Evolutionary conservation across 2,329 filamentous ascomycete species (phyloP), one percentile per base, ranked within the genome.

Genomic region (Sclerotiophoma versabilis): DNA sequence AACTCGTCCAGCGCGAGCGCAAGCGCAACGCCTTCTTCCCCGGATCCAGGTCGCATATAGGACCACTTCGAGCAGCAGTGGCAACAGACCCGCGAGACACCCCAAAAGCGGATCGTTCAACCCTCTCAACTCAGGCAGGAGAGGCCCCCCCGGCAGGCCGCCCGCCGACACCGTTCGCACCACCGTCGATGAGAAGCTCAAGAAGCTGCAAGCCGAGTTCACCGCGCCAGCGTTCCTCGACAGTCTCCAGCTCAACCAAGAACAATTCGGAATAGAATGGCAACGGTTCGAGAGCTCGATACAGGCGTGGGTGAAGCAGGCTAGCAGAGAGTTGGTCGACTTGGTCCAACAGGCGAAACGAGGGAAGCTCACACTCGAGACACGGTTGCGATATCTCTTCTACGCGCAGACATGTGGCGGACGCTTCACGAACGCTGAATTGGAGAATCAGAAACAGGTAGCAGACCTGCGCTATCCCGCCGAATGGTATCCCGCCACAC

Each of bases 401-500:
- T 86, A 88, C 64, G 68, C 66, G 5, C 68, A 74, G 37, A 42
- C 67, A n/a, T 65, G 44, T 29, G 67, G 64, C n/a, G 60, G 61
- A 6, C 68, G 65, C 51, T 76, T 76, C 57, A 75, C 74, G 1
- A 39, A 62, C n/a, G 69, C 70, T 17, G 72, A 76, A 50, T 33
- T 70, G 37, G 62, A 74, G 23, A 74, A 75, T 45, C 75, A 77
- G 62, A 72, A 70, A 46, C 62, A 68, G 17, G 76, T 96, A 12
- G 85, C 91, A n/a, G 92, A 97, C 76, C 79, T 96, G 62, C 85
- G 92, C n/a, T 92, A 87, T 73, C 95, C 95, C 0, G 84, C 88
- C 48, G 95, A 99, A 73, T 98, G 93, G 93, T 98, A 89, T 70
- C 92, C 93, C 0, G 87, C 85, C 4, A 95, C 95, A 1, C 84